Evolutionary conservation across 257 asterid species (phyloP).

Genomic region (Buddleja alternifolia): DNA sequence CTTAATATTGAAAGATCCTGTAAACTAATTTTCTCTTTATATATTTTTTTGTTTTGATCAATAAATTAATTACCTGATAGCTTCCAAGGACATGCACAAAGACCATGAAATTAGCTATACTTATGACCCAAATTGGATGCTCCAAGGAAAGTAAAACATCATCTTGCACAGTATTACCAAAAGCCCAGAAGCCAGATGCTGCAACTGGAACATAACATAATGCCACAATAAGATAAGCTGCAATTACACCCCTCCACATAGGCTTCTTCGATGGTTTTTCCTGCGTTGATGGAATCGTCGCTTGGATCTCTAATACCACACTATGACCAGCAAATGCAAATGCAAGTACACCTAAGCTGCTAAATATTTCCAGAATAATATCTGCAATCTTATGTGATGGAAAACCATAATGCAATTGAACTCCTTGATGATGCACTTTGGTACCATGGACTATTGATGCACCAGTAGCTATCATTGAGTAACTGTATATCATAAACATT

Average conservation of each 20-base stretch:
- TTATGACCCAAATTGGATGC: conserved; percentile 45
- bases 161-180: conserved; percentile 42
- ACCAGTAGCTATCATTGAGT: conserved; percentile 44
- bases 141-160: conserved; percentile 46
- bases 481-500: too few relatives aligned
- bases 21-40: too few relatives aligned
- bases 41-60: too few relatives aligned
- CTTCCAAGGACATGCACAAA: conserved; percentile 54
- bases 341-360: conserved; percentile 41
- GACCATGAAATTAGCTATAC: conserved; percentile 48
- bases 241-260: conserved; percentile 43
- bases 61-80: conserved; percentile 62
- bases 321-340: conserved; percentile 52
- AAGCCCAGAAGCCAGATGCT: conserved; percentile 49
- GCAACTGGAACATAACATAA: conserved; percentile 53
- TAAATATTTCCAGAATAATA: conserved; percentile 40
- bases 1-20: too few relatives aligned
- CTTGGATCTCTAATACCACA: conserved; percentile 51
- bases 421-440: not conserved
- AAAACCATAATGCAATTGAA: conserved; percentile 27
- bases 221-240: conserved; percentile 46
- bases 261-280: conserved; percentile 44
- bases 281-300: conserved; percentile 54
- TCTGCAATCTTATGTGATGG: conserved; percentile 21
- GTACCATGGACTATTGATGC: conserved; percentile 34